These are phyloP conservation scores for Hylodesmum podocarpum DNA, from an alignment of 306 rosid species.

Conservation along the genomic window DNA sequence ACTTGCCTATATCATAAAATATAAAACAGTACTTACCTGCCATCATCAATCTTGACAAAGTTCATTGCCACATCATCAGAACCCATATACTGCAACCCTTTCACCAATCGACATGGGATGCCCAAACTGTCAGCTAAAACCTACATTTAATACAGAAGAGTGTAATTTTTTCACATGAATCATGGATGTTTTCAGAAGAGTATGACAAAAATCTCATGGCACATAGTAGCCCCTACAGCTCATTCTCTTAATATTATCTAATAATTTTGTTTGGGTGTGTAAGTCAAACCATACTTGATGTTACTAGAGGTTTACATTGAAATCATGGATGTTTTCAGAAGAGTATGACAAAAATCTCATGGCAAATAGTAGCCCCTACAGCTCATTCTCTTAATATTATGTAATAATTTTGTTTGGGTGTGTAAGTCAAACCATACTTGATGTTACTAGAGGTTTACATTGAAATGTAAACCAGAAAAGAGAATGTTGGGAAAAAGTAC, in stretches of 20 bases:
- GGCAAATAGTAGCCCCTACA: not conserved
- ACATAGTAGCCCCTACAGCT: not conserved
- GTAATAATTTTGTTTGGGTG: not conserved
- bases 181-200: not conserved
- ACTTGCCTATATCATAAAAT: conserved; percentile 23
- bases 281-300: not conserved
- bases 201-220: not conserved
- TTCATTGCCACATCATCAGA: conserved; percentile 90
- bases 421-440: not conserved
- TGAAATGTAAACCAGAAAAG: conserved; percentile 18
- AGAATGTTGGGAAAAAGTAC: conserved; percentile 41
- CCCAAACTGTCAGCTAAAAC: conserved; percentile 91
- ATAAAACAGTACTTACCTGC: conserved; percentile 62
- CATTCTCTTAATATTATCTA: conserved; percentile 18
- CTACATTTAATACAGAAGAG: conserved; percentile 39
- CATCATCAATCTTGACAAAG: conserved; percentile 79
- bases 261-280: not conserved
- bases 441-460: conserved; percentile 5
- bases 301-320: conserved; percentile 12
- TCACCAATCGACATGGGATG: conserved; percentile 87
- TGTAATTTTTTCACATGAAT: not conserved
- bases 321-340: not conserved
- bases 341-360: not conserved
- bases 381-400: conserved; percentile 20
- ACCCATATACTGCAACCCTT: conserved; percentile 91